phyloP scores from a whole-genome alignment of 345 rosid genomes.

The Salix caprea region DNA sequence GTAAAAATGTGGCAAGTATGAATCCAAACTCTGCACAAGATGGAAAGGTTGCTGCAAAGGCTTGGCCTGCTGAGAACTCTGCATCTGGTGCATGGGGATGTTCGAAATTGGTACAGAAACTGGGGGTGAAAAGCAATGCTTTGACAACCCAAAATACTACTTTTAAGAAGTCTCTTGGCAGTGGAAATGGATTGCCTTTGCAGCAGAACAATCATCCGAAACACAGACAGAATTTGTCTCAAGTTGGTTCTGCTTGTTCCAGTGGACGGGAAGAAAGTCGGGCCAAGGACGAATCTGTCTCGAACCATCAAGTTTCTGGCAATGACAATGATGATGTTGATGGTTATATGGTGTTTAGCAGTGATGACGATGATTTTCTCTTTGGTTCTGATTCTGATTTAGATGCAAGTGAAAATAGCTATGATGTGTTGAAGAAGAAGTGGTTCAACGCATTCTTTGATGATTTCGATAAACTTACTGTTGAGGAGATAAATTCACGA shows the following conservation, averaged over 20 bases:
- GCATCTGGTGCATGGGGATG: conserved; percentile 4
- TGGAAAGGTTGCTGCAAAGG: not conserved
- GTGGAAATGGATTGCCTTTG: not conserved
- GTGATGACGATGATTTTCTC: conserved; percentile 12
- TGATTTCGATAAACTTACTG: not conserved
- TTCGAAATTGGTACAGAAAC: conserved; percentile 1
- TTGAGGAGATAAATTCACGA: conserved; percentile 6
- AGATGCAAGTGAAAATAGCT: not conserved
- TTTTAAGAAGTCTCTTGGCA: not conserved
- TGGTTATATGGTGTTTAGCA: not conserved
- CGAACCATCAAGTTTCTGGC: not conserved
- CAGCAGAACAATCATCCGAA: not conserved
- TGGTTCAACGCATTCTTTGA: conserved; percentile 11
- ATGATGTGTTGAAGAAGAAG: not conserved
- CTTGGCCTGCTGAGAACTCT: not conserved
- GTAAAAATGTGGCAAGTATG: not conserved
- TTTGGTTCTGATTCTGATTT: conserved; percentile 3
- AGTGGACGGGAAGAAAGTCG: not conserved
- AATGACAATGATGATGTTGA: not conserved
- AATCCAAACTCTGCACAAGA: not conserved
- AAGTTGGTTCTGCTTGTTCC: not conserved
- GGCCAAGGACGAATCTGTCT: not conserved
- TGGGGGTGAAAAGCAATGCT: conserved; percentile 1
- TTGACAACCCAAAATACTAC: not conserved
- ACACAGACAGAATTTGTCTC: not conserved